Percentiles rank a stretch among this genome's conserved stretches.
Evolutionary conservation across 306 rosid species (phyloP).

Genomic region (Quercus dentata): DNA sequence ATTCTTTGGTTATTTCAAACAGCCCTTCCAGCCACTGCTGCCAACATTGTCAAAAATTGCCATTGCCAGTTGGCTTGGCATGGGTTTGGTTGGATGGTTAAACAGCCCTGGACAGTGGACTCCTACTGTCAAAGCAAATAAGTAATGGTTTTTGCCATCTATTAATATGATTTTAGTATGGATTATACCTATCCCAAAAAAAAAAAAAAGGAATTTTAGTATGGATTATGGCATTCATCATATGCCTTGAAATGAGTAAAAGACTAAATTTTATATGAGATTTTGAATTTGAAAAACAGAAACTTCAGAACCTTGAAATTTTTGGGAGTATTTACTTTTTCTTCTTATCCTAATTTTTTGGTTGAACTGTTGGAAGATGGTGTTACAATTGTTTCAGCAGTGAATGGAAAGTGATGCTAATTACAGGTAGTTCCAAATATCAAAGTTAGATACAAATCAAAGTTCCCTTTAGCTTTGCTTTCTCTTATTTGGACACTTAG

Average conservation of each 20-base stretch:
- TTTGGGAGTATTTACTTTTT: background rate
- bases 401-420: background rate
- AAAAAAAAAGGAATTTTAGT: background rate
- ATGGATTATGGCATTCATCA: background rate
- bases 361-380: background rate
- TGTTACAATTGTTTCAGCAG: background rate
- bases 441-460: background rate
- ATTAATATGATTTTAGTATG: background rate
- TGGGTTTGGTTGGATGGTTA: no score
- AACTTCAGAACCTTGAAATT: background rate
- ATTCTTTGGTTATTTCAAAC: no score
- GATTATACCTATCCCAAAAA: no score
- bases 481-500: background rate
- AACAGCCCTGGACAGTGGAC: background rate
- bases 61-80: no score
- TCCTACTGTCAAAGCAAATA: background rate
- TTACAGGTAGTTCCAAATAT: background rate
- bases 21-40: no score
- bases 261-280: background rate
- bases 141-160: background rate
- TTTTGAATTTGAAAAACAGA: background rate
- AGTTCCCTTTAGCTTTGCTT: no score
- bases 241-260: background rate
- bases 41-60: no score
- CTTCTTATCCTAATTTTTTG: background rate